Conservation (phyloP, 148 eudicot species). For the Silene conica region DNA sequence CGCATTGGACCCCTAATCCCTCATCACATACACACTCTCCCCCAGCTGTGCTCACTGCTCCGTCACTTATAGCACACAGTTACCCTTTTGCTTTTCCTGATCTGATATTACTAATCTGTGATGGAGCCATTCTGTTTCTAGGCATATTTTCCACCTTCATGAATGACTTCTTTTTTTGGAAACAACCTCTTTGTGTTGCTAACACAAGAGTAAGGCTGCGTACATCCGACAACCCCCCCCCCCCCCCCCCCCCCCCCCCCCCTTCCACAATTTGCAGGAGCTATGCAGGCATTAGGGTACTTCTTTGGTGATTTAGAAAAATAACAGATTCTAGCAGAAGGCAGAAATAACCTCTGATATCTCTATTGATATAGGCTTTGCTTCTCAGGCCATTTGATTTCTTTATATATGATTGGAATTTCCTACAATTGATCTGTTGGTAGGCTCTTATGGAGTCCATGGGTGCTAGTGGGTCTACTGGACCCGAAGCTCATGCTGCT, state of each 20-base stretch:
- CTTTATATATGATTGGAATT: neutral
- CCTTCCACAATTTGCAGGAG: too few relatives aligned
- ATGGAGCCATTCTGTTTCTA: neutral
- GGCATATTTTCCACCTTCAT: constrained; percentile 1
- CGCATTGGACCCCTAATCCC: neutral
- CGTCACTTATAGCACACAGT: neutral
- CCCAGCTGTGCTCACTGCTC: neutral
- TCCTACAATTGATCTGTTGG: neutral
- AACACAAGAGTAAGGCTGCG: too few relatives aligned
- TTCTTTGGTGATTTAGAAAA: neutral
- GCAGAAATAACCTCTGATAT: neutral
- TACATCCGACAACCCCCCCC: too few relatives aligned
- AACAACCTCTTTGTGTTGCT: too few relatives aligned
- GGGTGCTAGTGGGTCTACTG: constrained; percentile 77
- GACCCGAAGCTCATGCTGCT: constrained; percentile 78
- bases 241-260: too few relatives aligned
- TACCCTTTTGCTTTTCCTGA: neutral
- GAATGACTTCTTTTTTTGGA: neutral
- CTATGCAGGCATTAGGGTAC: too few relatives aligned
- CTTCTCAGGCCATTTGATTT: constrained; percentile 1
- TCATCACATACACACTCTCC: too few relatives aligned
- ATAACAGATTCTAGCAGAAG: neutral
- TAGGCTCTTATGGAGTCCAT: constrained; percentile 90
- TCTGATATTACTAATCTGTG: neutral
- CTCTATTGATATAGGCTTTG: constrained; percentile 1